Evolutionary conservation across 83 land plant genomes (phyloP).

Genomic region (Diphasiastrum complanatum): DNA sequence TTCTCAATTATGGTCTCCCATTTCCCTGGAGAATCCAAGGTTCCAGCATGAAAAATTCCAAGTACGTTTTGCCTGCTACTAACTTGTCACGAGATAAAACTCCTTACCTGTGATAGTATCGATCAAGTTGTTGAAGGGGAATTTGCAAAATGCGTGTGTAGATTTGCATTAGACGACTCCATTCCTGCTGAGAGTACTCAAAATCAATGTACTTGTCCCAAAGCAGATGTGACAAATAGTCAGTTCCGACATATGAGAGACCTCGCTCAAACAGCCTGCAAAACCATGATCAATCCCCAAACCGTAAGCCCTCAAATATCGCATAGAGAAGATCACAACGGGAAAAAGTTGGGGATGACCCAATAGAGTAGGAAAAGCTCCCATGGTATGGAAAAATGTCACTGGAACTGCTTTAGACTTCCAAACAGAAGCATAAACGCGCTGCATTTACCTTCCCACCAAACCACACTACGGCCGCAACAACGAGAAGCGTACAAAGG

Average conservation of each 20-base stretch:
- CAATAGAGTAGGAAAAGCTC: conserved; percentile 34
- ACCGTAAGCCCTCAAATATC: no score
- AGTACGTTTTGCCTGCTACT: no score
- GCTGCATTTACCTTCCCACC: conserved; percentile 88
- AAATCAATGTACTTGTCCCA: conserved; percentile 97
- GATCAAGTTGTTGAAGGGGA: conserved; percentile 82
- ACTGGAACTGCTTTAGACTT: conserved; percentile 49
- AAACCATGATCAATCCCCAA: conserved; percentile 15
- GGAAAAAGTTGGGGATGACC: no score
- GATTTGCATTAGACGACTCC: conserved; percentile 65
- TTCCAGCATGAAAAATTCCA: no score
- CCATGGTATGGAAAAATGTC: conserved; percentile 43
- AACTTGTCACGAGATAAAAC: no score
- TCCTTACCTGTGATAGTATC: conserved; percentile 62
- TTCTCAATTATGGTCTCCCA: no score
- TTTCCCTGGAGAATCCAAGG: background rate
- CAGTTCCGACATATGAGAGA: conserved; percentile 88
- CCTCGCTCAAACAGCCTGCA: conserved; percentile 97
- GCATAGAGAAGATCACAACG: no score
- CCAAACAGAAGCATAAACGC: conserved; percentile 52
- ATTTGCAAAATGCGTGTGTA: conserved; percentile 78
- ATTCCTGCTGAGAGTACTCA: conserved; percentile 75
- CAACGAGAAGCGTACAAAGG: conserved; percentile 52
- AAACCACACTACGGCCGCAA: conserved; percentile 65
- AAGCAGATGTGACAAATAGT: conserved; percentile 69